Conservation (phyloP, 2,329 filamentous ascomycete genomes). For the Dactylellina cionopaga region DNA sequence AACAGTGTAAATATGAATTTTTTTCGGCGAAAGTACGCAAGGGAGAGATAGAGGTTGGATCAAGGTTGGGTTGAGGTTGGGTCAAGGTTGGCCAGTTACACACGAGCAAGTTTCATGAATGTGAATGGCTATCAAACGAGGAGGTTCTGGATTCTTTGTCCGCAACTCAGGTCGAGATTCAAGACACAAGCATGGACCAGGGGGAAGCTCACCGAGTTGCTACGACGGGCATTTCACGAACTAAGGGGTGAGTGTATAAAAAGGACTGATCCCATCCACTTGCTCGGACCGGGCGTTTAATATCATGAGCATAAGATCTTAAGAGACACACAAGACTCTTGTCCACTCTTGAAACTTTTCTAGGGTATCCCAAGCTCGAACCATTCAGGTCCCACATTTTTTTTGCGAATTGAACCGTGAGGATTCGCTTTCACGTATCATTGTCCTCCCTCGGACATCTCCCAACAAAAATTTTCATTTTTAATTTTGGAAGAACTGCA, state of each 20-base stretch:
- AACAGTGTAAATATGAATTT: conserved; percentile 8
- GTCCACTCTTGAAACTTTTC: conserved; percentile 52
- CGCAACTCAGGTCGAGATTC: conserved; percentile 48
- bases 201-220: conserved; percentile 45
- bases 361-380: conserved; percentile 50
- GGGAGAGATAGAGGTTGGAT: conserved; percentile 5
- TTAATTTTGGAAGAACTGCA: background rate
- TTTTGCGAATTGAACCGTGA: conserved; percentile 44
- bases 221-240: conserved; percentile 49
- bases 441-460: conserved; percentile 52
- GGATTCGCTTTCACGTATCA: conserved; percentile 24
- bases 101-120: conserved; percentile 50
- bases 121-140: conserved; percentile 37
- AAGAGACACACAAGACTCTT: conserved; percentile 50
- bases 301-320: conserved; percentile 46
- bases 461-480: conserved; percentile 23
- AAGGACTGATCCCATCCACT: conserved; percentile 46
- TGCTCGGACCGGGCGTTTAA: conserved; percentile 22
- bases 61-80: conserved; percentile 24
- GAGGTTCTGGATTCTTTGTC: conserved; percentile 48
- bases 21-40: conserved; percentile 46
- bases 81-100: conserved; percentile 41
- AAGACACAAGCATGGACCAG: conserved; percentile 33
- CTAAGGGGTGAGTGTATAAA: conserved; percentile 40
- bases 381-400: conserved; percentile 43